Evolutionary conservation across 192 early-diverging fungal genomes (phyloP).

Genomic region (Podila epigama): DNA sequence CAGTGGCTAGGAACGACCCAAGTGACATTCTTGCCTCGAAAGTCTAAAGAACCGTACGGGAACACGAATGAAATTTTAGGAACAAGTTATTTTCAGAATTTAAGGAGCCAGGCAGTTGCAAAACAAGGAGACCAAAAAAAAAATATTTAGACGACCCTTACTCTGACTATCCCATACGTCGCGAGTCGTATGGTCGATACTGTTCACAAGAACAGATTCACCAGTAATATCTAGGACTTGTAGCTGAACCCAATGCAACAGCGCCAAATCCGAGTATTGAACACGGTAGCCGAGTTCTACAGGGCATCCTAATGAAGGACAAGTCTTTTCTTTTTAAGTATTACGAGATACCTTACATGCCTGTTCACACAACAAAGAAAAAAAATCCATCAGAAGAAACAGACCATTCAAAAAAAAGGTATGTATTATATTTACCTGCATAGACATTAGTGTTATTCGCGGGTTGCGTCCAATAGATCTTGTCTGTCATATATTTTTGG

Average conservation of each 20-base stretch:
- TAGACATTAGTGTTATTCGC: slow-evolving; percentile 4
- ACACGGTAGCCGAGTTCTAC: slow-evolving; percentile 29
- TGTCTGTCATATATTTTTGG: slow-evolving; percentile 8
- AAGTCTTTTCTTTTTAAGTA: too few species aligned
- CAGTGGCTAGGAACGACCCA: slow-evolving; percentile 21
- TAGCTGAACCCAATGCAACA: slow-evolving; percentile 28
- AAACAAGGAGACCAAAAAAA: not conserved
- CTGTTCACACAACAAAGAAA: not conserved
- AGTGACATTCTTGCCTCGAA: slow-evolving; percentile 17
- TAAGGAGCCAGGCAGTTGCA: not conserved
- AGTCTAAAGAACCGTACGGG: not conserved
- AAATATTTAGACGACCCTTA: too few species aligned
- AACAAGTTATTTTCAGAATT: not conserved
- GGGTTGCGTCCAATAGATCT: slow-evolving; percentile 15
- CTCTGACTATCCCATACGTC: slow-evolving; percentile 20
- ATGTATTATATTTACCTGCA: slow-evolving; percentile 5
- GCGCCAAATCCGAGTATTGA: slow-evolving; percentile 38
- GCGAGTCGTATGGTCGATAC: slow-evolving; percentile 27
- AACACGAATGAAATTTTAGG: too few species aligned
- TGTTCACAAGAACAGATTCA: slow-evolving; percentile 9
- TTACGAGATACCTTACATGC: not conserved
- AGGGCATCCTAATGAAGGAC: slow-evolving; percentile 18
- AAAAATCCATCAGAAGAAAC: not conserved
- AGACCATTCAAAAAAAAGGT: not conserved
- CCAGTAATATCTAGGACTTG: slow-evolving; percentile 8